phyloP scores from a whole-genome alignment of 805 yeast species.

The Ogataea salicorniae region DNA sequence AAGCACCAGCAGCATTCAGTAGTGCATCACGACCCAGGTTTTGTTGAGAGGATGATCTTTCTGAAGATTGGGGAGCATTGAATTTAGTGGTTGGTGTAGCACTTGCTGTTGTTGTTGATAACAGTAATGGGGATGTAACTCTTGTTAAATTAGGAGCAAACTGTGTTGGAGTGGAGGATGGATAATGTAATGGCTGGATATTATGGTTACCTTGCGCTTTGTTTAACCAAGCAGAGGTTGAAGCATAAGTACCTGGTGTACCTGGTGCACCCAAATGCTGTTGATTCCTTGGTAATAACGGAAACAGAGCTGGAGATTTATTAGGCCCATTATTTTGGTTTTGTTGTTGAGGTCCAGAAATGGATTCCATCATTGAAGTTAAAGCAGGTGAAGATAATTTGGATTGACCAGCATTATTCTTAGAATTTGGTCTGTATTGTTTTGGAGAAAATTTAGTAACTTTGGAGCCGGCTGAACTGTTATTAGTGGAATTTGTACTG shows the following conservation, averaged over 20 bases:
- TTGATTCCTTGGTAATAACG: slow-evolving; percentile 36
- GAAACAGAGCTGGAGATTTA: slow-evolving; percentile 36
- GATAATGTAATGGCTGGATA: slow-evolving; percentile 58
- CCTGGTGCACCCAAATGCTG: slow-evolving; percentile 22
- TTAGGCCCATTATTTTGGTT: background rate
- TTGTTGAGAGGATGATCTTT: slow-evolving; percentile 24
- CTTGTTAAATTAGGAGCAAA: slow-evolving; percentile 60
- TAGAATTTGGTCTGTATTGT: slow-evolving; percentile 32
- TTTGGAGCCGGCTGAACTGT: background rate
- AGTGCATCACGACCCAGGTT: slow-evolving; percentile 29
- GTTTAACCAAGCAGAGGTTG: slow-evolving; percentile 25
- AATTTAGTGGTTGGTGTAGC: slow-evolving; percentile 26
- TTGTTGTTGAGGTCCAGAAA: slow-evolving; percentile 13
- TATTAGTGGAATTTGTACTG: too few relatives aligned
- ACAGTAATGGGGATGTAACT: slow-evolving; percentile 59
- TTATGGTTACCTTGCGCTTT: slow-evolving; percentile 22
- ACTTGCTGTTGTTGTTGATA: slow-evolving; percentile 42
- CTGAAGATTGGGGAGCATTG: slow-evolving; percentile 36
- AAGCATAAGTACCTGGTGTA: slow-evolving; percentile 26
- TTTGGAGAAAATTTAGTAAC: slow-evolving; percentile 32
- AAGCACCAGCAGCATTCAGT: slow-evolving; percentile 36
- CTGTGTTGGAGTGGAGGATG: slow-evolving; percentile 64
- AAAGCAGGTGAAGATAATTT: slow-evolving; percentile 17
- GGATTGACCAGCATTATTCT: slow-evolving; percentile 7
- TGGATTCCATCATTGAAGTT: slow-evolving; percentile 8